phyloP scores from a whole-genome alignment of 2,329 filamentous ascomycete genomes.

The Pseudogymnoascus sp. region DNA sequence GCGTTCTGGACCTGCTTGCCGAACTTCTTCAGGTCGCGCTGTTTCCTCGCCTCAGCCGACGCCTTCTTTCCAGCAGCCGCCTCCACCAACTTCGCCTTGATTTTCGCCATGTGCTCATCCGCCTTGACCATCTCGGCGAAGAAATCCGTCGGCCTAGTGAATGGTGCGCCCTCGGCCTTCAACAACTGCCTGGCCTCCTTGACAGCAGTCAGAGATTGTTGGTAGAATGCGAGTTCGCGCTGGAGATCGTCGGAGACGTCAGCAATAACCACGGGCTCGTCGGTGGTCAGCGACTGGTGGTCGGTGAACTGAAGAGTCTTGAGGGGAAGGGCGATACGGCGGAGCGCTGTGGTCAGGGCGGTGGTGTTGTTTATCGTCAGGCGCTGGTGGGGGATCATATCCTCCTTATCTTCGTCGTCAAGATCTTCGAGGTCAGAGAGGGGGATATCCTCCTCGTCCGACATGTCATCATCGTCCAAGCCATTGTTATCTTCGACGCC shows the following conservation, averaged over 20 bases:
- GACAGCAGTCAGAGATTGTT: conserved; percentile 75
- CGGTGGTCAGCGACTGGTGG: conserved; percentile 68
- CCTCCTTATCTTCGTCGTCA: conserved; percentile 72
- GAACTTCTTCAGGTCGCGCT: conserved; percentile 96
- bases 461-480: conserved; percentile 41
- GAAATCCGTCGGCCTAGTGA: conserved; percentile 86
- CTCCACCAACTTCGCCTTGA: conserved; percentile 87
- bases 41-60: conserved; percentile 78
- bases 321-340: conserved; percentile 66
- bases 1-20: conserved; percentile 97
- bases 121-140: conserved; percentile 99
- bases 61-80: conserved; percentile 91
- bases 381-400: conserved; percentile 81
- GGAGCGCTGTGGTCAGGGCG: conserved; percentile 71
- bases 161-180: conserved; percentile 73
- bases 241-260: conserved; percentile 87
- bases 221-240: conserved; percentile 89
- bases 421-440: conserved; percentile 78
- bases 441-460: conserved; percentile 78
- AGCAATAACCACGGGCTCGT: conserved; percentile 60
- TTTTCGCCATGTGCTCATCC: conserved; percentile 96
- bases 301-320: conserved; percentile 67
- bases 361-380: conserved; percentile 96
- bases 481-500: conserved; percentile 42
- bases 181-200: conserved; percentile 64